A percentile compares a stretch with the other conserved stretches of the same genome.
phyloP scores from a whole-genome alignment of 179 eudicot genomes.

The Amaranthus tricolor region DNA sequence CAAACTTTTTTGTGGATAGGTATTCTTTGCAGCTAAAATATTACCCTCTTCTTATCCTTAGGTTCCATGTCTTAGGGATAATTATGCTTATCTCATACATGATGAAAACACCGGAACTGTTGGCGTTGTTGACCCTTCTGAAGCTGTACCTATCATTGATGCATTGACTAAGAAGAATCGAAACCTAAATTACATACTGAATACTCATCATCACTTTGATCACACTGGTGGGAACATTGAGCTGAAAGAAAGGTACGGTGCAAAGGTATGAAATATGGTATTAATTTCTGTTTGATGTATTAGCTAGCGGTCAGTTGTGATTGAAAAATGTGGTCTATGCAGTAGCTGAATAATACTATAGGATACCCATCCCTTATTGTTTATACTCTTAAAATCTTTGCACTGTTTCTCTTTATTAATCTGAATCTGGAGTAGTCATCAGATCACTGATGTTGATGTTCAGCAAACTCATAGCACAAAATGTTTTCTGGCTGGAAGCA shows the following conservation, averaged over 20 bases:
- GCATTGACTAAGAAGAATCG: conserved; percentile 58
- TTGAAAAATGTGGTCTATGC: background rate
- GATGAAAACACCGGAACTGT: conserved; percentile 88
- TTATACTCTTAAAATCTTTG: background rate
- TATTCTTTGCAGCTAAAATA: background rate
- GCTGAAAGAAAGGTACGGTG: conserved; percentile 84
- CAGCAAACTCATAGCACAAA: background rate
- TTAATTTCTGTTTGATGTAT: background rate
- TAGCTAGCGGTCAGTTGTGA: background rate
- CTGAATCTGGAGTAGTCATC: background rate
- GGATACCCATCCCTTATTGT: no score
- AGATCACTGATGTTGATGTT: background rate
- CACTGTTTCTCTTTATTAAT: background rate
- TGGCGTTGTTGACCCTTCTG: conserved; percentile 95
- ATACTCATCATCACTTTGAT: conserved; percentile 91
- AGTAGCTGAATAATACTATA: no score
- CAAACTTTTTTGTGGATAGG: background rate
- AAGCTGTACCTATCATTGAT: conserved; percentile 74
- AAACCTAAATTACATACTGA: conserved; percentile 74
- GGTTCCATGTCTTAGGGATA: conserved; percentile 88
- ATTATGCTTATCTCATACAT: conserved; percentile 82
- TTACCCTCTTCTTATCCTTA: conserved; percentile 21
- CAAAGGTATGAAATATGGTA: conserved; percentile 63
- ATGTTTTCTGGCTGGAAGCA: background rate
- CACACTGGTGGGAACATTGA: conserved; percentile 93